phyloP scores from a whole-genome alignment of 352 stramenopile genomes.

The Phytophthora sansomeana region DNA sequence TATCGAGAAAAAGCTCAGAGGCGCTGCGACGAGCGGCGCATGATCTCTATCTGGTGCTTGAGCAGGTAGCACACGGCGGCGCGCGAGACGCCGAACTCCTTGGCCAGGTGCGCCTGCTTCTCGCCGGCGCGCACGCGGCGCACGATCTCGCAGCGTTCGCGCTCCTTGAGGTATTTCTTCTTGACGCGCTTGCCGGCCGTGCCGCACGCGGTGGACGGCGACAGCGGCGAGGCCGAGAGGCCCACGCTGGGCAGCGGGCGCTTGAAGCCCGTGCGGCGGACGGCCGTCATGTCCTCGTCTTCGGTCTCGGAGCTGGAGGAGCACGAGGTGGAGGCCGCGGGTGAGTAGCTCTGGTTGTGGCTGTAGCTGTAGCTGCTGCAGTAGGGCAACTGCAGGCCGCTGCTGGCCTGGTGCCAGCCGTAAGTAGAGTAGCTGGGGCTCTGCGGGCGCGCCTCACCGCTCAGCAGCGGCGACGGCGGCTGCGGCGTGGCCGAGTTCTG shows the following conservation, averaged over 20 bases:
- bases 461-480: conserved; percentile 35
- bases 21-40: conserved; percentile 53
- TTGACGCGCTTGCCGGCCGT: conserved; percentile 47
- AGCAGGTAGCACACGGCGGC: conserved; percentile 72
- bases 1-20: conserved; percentile 31
- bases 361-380: conserved; percentile 19
- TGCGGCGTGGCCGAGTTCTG: conserved; percentile 42
- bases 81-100: conserved; percentile 70
- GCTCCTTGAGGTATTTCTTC: conserved; percentile 80
- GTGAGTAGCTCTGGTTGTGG: conserved; percentile 25
- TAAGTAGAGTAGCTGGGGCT: conserved; percentile 24
- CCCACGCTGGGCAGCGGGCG: conserved; percentile 31
- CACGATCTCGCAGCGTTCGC: conserved; percentile 71
- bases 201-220: conserved; percentile 16
- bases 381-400: conserved; percentile 26
- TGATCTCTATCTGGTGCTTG: conserved; percentile 71
- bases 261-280: conserved; percentile 31
- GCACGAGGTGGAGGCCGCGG: conserved; percentile 11
- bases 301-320: conserved; percentile 38
- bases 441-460: conserved; percentile 6
- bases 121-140: conserved; percentile 60
- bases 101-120: conserved; percentile 70
- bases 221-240: conserved; percentile 24
- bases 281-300: conserved; percentile 33
- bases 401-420: conserved; percentile 29